Percentiles rank a stretch among this genome's conserved stretches.
Evolutionary conservation across 257 asterid genomes (phyloP).

Genomic region (Linderniella brevidens): DNA sequence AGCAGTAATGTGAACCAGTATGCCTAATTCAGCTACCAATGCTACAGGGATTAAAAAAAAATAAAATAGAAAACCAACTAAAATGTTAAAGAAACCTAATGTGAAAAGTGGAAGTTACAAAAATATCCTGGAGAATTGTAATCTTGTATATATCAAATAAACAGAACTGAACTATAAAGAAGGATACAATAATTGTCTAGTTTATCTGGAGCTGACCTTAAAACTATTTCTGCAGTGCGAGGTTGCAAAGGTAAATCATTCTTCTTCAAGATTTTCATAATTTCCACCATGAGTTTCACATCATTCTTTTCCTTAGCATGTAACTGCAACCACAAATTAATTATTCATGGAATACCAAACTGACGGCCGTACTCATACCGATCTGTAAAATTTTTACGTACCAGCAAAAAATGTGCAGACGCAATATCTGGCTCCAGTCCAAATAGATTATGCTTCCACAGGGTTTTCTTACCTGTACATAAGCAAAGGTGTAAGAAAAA

Average conservation of each 20-base stretch:
- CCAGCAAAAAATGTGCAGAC: conserved; percentile 77
- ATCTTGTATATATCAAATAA: too few relatives aligned
- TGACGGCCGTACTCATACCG: background rate
- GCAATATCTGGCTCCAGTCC: conserved; percentile 73
- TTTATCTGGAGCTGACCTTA: conserved; percentile 27
- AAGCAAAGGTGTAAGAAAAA: conserved; percentile 3
- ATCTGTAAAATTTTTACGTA: conserved; percentile 10
- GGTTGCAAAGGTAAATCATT: conserved; percentile 63
- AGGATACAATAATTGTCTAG: too few relatives aligned
- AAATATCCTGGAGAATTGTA: too few relatives aligned
- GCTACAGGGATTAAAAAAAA: too few relatives aligned
- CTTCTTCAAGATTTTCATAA: conserved; percentile 52
- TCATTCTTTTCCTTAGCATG: conserved; percentile 65
- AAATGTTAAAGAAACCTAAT: too few relatives aligned
- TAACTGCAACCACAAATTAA: conserved; percentile 40
- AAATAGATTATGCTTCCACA: conserved; percentile 56
- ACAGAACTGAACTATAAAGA: too few relatives aligned
- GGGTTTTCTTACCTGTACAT: conserved; percentile 49
- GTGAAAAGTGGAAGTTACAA: too few relatives aligned
- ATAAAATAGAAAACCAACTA: too few relatives aligned
- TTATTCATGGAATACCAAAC: conserved; percentile 6
- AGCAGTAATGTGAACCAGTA: background rate
- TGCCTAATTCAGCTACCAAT: background rate
- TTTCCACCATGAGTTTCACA: conserved; percentile 48
- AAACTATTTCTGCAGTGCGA: conserved; percentile 74